Evolutionary conservation across 129 eudicot species (phyloP).

Genomic region (Rutidosis leptorrhynchoides): DNA sequence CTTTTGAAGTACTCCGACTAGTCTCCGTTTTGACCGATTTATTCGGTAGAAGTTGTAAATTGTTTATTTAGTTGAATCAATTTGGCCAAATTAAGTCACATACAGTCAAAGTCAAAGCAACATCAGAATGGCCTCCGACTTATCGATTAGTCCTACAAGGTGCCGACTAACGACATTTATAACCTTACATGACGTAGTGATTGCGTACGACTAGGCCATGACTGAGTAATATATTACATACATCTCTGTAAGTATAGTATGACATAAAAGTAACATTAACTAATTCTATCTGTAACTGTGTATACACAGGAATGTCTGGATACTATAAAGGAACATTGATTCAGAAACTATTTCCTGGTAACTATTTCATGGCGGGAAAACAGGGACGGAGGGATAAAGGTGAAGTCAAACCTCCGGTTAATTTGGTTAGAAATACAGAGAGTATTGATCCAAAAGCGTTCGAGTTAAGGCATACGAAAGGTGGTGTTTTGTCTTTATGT

Average conservation of each 20-base stretch:
- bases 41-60: too few species aligned
- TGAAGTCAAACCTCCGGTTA: slow-evolving; percentile 64
- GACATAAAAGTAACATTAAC: neutral
- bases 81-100: too few species aligned
- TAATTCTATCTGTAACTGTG: neutral
- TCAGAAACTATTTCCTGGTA: slow-evolving; percentile 80
- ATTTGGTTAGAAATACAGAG: slow-evolving; percentile 57
- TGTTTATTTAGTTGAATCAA: too few species aligned
- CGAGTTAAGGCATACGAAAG: slow-evolving; percentile 53
- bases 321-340: slow-evolving; percentile 66
- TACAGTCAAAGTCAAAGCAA: too few species aligned
- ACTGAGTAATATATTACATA: neutral
- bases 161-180: too few species aligned
- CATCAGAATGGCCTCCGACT: too few species aligned
- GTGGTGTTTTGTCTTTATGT: slow-evolving; percentile 75
- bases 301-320: slow-evolving; percentile 40
- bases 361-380: slow-evolving; percentile 69
- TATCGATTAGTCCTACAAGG: too few species aligned
- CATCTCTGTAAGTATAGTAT: neutral
- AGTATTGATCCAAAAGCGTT: slow-evolving; percentile 65
- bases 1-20: too few species aligned
- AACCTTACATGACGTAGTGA: too few species aligned
- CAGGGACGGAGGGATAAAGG: slow-evolving; percentile 85
- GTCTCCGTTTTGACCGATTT: too few species aligned
- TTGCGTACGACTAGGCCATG: neutral